phyloP scores from a whole-genome alignment of 129 eudicot genomes.

The Logfia minima region DNA sequence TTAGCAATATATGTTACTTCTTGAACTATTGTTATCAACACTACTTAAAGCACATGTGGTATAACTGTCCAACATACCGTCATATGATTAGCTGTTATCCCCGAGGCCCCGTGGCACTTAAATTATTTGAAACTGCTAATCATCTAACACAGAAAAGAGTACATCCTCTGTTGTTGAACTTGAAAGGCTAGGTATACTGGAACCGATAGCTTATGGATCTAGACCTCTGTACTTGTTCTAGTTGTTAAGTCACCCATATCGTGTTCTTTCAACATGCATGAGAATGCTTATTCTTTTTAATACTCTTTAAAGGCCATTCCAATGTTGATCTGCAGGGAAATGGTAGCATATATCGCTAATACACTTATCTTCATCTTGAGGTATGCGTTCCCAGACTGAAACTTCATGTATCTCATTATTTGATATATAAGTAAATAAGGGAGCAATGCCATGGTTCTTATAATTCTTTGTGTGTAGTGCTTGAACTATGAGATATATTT shows the following conservation, averaged over 20 bases:
- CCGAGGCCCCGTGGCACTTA: not conserved
- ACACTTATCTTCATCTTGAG: slow-evolving; percentile 87
- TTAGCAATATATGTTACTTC: not conserved
- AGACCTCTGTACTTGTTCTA: not conserved
- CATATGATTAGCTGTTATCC: not conserved
- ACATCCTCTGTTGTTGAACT: not conserved
- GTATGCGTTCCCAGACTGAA: slow-evolving; percentile 38
- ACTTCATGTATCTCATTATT: not conserved
- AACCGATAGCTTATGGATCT: not conserved
- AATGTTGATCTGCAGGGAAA: slow-evolving; percentile 70
- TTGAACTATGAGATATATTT: not conserved
- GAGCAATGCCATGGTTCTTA: slow-evolving; percentile 7
- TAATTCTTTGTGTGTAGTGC: not conserved
- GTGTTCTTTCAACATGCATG: slow-evolving; percentile 1
- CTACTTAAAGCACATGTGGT: not conserved
- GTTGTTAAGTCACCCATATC: not conserved
- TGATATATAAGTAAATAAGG: not conserved
- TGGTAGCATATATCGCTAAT: slow-evolving; percentile 94
- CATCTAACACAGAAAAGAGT: not conserved
- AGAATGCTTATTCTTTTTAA: slow-evolving; percentile 18
- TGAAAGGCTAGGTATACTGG: not conserved
- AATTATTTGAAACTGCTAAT: not conserved
- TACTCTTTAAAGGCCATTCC: slow-evolving; percentile 19
- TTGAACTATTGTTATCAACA: not conserved
- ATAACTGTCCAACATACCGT: not conserved